These are phyloP conservation scores for Nitzschia sp. DNA, from an alignment of 108 stramenopile species.

Conservation along the genomic window DNA sequence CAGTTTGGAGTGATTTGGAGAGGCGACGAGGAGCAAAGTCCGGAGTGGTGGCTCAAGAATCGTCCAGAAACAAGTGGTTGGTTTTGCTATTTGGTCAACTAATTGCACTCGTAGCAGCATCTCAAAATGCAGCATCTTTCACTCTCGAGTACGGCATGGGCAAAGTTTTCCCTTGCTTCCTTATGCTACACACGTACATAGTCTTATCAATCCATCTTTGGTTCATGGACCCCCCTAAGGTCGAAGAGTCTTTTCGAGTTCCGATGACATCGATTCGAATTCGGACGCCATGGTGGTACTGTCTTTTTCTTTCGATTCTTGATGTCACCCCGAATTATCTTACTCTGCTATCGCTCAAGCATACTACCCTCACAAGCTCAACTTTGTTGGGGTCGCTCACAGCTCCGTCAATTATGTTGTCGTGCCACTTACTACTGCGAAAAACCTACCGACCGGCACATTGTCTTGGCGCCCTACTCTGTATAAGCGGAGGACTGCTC, in stretches of 20 bases:
- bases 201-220: constrained; percentile 40
- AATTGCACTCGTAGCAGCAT: constrained; percentile 56
- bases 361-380: constrained; percentile 82
- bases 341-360: constrained; percentile 61
- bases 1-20: not conserved
- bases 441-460: constrained; percentile 37
- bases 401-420: constrained; percentile 86
- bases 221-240: not conserved
- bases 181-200: constrained; percentile 33
- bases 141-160: constrained; percentile 46
- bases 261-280: constrained; percentile 32
- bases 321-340: constrained; percentile 81
- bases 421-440: constrained; percentile 56
- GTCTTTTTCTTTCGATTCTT: constrained; percentile 54
- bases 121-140: constrained; percentile 64
- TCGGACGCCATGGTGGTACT: constrained; percentile 47
- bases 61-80: constrained; percentile 3
- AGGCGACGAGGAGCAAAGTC: not conserved
- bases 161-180: constrained; percentile 34
- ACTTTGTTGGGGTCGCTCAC: constrained; percentile 83
- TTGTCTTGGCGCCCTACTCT: constrained; percentile 45
- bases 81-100: constrained; percentile 56
- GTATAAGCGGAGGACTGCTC: constrained; percentile 45
- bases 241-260: constrained; percentile 22
- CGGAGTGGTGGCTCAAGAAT: no score